Conservation (phyloP, 805 yeast species). For the Candida saitoana region DNA sequence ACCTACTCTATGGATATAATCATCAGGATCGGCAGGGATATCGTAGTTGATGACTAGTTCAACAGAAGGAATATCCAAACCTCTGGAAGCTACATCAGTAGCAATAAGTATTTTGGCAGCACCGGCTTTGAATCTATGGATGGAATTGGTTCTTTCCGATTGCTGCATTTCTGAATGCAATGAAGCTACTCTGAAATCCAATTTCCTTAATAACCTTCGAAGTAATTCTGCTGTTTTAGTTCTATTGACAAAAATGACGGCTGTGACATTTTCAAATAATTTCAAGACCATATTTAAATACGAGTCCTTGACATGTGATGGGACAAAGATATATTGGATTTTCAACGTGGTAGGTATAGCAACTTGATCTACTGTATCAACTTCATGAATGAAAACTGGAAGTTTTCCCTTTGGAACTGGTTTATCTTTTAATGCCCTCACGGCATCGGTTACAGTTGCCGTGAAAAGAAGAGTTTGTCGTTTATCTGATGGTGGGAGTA, state of each 20-base stretch:
- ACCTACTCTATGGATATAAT: constrained; percentile 94
- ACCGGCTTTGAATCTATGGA: constrained; percentile 89
- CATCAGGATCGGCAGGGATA: constrained; percentile 94
- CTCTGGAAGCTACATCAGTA: constrained; percentile 97
- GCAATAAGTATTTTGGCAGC: constrained; percentile 92
- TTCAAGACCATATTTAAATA: constrained; percentile 68
- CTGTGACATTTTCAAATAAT: constrained; percentile 60
- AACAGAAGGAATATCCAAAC: constrained; percentile 92
- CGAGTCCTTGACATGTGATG: constrained; percentile 87
- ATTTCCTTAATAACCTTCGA: constrained; percentile 65
- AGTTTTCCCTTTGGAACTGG: constrained; percentile 52
- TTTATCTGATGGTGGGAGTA: constrained; percentile 63
- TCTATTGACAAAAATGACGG: constrained; percentile 86
- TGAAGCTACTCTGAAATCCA: constrained; percentile 82
- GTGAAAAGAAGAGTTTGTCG: constrained; percentile 91
- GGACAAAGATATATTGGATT: constrained; percentile 69
- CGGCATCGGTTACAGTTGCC: constrained; percentile 94
- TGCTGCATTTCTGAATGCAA: constrained; percentile 95
- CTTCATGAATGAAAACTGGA: constrained; percentile 67
- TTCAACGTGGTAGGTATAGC: constrained; percentile 74
- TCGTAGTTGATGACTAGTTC: constrained; percentile 88
- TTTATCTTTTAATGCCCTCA: constrained; percentile 68
- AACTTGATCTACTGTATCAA: constrained; percentile 66
- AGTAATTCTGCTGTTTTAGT: constrained; percentile 87
- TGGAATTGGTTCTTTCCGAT: constrained; percentile 80